Evolutionary conservation across 1,139 yeast species (phyloP).

Genomic region (Candida labiduridarum): DNA sequence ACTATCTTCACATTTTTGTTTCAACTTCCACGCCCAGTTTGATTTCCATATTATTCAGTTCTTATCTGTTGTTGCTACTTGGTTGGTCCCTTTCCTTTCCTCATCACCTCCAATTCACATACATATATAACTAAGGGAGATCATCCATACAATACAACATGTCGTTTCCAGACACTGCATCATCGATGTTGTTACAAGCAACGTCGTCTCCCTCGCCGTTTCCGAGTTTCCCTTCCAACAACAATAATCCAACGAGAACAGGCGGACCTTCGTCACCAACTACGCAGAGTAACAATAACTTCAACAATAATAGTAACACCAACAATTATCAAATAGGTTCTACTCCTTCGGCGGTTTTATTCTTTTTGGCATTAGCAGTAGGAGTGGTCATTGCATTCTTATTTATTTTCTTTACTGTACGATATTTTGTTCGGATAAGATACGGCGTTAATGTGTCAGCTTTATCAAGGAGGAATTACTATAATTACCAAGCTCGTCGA

Average conservation of each 20-base stretch:
- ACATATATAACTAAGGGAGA: neutral
- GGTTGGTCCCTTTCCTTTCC: too few species aligned
- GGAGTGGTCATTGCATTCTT: conserved; percentile 58
- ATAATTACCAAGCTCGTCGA: neutral
- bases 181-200: neutral
- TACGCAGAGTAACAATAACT: neutral
- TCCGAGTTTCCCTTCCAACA: neutral
- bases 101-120: too few species aligned
- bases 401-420: conserved; percentile 58
- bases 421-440: conserved; percentile 58
- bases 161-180: neutral
- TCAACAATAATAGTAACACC: neutral
- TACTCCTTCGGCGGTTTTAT: conserved; percentile 61
- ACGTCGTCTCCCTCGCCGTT: neutral
- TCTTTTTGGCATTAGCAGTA: conserved; percentile 64
- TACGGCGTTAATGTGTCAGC: conserved; percentile 57
- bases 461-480: conserved; percentile 15
- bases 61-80: too few species aligned
- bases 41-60: too few species aligned
- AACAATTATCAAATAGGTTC: conserved; percentile 28
- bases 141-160: neutral
- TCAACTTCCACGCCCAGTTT: too few species aligned
- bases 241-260: neutral
- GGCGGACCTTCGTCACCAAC: too few species aligned
- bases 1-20: too few species aligned